A percentile compares a stretch with the other conserved stretches of the same genome.
phyloP scores from a whole-genome alignment of 1,284 basidiomycete species.

The Ceratobasidium sp. region DNA sequence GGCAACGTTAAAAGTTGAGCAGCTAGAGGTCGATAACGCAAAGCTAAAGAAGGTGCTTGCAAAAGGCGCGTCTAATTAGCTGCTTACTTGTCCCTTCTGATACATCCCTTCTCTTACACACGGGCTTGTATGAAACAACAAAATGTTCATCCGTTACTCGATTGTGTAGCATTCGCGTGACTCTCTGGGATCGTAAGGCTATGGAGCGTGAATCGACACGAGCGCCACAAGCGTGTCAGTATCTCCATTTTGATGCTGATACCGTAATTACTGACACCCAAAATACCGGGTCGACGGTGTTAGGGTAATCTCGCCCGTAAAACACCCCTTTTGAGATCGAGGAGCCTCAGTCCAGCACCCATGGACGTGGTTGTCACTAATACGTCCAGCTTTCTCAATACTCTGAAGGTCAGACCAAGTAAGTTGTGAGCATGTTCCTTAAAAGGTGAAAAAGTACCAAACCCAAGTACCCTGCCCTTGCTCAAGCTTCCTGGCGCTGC shows the following conservation, averaged over 20 bases:
- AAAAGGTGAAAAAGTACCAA: not conserved
- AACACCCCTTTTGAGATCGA: not conserved
- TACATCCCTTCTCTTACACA: not conserved
- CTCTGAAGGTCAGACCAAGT: not conserved
- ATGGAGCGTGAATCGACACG: not conserved
- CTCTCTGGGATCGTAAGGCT: conserved; percentile 3
- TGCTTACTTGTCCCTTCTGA: not conserved
- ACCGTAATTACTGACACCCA: not conserved
- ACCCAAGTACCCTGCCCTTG: not conserved
- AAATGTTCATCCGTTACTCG: not conserved
- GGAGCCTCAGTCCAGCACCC: not conserved
- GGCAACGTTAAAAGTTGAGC: conserved; percentile 73
- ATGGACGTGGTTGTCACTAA: not conserved
- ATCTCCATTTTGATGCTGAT: not conserved
- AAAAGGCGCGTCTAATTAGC: conserved; percentile 29
- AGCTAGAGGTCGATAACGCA: conserved; percentile 73
- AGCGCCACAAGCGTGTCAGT: conserved; percentile 20
- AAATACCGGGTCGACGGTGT: not conserved
- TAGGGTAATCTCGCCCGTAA: not conserved
- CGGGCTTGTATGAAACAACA: conserved; percentile 4
- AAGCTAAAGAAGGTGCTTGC: conserved; percentile 71
- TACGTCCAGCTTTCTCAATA: not conserved
- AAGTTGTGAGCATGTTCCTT: conserved; percentile 6
- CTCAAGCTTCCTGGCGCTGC: not conserved
- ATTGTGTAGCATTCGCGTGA: not conserved